phyloP scores from a whole-genome alignment of 2,329 filamentous ascomycete genomes.

The Fusarium brevicatenulatum region DNA sequence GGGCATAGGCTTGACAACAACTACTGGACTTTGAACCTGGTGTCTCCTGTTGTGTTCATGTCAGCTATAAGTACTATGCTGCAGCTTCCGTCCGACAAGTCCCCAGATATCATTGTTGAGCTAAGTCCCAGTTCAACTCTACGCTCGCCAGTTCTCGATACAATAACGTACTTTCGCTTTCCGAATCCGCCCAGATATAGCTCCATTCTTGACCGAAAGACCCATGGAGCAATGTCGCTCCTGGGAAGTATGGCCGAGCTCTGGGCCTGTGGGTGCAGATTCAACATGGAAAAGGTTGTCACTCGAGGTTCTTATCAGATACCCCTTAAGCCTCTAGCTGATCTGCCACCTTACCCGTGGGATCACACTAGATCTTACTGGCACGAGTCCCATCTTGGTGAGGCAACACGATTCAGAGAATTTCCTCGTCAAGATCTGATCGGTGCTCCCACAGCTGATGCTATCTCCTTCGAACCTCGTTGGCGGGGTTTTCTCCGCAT shows the following conservation, averaged over 20 bases:
- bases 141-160: conserved; percentile 51
- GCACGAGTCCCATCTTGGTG: conserved; percentile 61
- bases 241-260: conserved; percentile 49
- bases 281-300: conserved; percentile 48
- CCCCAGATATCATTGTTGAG: conserved; percentile 53
- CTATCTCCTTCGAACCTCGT: conserved; percentile 56
- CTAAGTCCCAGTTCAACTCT: conserved; percentile 54
- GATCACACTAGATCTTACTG: conserved; percentile 64
- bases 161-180: conserved; percentile 37
- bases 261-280: conserved; percentile 50
- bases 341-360: conserved; percentile 65
- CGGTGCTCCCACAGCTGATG: conserved; percentile 57
- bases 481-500: conserved; percentile 62
- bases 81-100: conserved; percentile 36
- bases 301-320: conserved; percentile 22
- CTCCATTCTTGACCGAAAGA: conserved; percentile 44
- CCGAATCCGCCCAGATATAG: conserved; percentile 36
- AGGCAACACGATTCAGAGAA: conserved; percentile 55
- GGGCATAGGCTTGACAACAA: conserved; percentile 43
- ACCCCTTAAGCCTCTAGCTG: conserved; percentile 51
- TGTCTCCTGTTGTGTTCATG: conserved; percentile 56
- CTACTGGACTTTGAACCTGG: conserved; percentile 61
- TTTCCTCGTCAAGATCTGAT: conserved; percentile 62
- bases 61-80: conserved; percentile 53
- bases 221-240: conserved; percentile 38